Conservation (phyloP, 352 stramenopile genomes). For the Pythium dissimile region DNA sequence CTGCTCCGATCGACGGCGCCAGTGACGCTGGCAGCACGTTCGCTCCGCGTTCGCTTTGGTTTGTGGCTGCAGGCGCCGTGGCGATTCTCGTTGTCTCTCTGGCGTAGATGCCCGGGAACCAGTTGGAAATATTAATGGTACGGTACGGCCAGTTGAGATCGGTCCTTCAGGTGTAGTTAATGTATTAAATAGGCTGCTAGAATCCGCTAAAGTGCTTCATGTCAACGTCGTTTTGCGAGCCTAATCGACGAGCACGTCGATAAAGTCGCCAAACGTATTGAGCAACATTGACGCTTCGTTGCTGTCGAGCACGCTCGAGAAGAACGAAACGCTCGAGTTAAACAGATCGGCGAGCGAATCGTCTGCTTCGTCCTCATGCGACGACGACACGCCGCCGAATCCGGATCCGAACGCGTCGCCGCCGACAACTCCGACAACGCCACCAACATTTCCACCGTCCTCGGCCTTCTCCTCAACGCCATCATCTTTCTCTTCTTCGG, state of each 20-base stretch:
- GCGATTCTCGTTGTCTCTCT: background rate
- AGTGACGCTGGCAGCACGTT: background rate
- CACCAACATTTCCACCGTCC: too few species aligned
- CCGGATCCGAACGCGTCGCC: background rate
- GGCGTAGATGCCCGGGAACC: too few species aligned
- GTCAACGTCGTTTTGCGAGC: too few species aligned
- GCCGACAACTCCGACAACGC: too few species aligned
- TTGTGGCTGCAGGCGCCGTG: background rate
- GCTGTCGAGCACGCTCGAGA: slow-evolving; percentile 55
- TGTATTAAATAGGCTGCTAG: slow-evolving; percentile 12
- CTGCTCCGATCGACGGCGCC: background rate
- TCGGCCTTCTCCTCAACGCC: background rate
- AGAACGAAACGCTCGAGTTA: slow-evolving; percentile 46
- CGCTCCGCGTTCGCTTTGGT: background rate
- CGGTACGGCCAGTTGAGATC: too few species aligned
- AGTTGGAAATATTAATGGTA: too few species aligned
- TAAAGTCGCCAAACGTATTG: slow-evolving; percentile 66
- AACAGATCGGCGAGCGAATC: slow-evolving; percentile 22
- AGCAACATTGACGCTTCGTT: slow-evolving; percentile 58
- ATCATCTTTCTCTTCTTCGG: background rate
- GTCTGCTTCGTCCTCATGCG: background rate
- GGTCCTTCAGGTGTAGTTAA: too few species aligned
- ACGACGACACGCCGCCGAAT: background rate
- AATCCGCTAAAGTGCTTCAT: too few species aligned
- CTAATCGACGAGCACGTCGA: slow-evolving; percentile 65